Conservation (phyloP, 768 basidiomycete genomes). For the Dentipellis sp. region DNA sequence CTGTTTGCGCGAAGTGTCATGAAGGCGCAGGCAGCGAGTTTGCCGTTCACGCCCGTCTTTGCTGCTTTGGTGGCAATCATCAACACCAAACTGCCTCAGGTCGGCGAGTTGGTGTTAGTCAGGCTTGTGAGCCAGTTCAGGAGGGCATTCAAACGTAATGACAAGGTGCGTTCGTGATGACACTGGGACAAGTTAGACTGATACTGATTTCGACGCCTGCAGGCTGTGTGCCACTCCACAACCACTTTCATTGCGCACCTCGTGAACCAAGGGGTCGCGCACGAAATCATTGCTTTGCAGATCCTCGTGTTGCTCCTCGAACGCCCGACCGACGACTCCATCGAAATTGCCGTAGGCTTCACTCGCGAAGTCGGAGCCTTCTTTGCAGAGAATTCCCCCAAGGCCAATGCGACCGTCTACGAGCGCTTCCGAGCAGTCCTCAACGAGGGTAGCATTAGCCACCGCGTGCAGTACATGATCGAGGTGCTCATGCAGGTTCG, state of each 20-base stretch:
- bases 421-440: constrained; percentile 96
- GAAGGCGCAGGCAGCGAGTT: constrained; percentile 95
- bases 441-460: constrained; percentile 91
- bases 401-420: constrained; percentile 89
- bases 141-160: constrained; percentile 90
- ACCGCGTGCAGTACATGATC: constrained; percentile 98
- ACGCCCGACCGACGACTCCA: constrained; percentile 92
- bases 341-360: constrained; percentile 97
- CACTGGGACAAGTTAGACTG: neutral
- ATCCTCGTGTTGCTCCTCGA: constrained; percentile 94
- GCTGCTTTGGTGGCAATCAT: constrained; percentile 89
- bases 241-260: constrained; percentile 70
- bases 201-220: neutral
- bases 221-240: constrained; percentile 91
- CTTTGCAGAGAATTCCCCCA: constrained; percentile 86
- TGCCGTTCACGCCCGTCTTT: constrained; percentile 97
- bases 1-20: constrained; percentile 91
- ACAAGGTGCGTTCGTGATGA: constrained; percentile 57
- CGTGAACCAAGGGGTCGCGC: constrained; percentile 69
- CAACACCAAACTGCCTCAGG: constrained; percentile 95
- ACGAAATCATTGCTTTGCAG: constrained; percentile 90
- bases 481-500: constrained; percentile 98
- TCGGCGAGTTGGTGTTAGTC: constrained; percentile 85
- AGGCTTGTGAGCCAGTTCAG: constrained; percentile 93
- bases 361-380: constrained; percentile 97